Evolutionary conservation across 202 grass and related monocot species (phyloP).

Genomic region (Schoenoplectus triqueter): DNA sequence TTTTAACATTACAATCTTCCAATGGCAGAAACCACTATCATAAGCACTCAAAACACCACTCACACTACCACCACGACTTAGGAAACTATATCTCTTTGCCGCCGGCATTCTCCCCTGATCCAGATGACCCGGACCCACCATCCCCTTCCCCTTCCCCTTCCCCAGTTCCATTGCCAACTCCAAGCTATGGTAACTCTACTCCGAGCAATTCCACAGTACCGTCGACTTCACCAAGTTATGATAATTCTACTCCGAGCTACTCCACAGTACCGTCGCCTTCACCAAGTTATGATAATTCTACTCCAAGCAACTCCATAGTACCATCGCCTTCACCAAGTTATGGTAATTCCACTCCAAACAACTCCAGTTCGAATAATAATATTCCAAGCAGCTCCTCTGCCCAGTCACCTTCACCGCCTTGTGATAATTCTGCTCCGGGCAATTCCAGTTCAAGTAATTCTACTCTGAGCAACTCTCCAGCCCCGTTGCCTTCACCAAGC

Average conservation of each 20-base stretch:
- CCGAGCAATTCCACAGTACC: neutral
- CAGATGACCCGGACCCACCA: conserved; percentile 15
- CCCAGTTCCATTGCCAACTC: neutral
- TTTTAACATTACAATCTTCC: conserved; percentile 30
- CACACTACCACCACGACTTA: neutral
- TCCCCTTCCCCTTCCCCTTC: neutral
- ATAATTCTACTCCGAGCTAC: neutral
- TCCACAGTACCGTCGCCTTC: neutral
- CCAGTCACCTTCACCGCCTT: neutral
- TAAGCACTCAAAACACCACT: conserved; percentile 5
- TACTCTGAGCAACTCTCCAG: neutral
- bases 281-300: neutral
- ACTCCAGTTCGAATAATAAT: neutral
- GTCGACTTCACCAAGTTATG: neutral
- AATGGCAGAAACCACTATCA: conserved; percentile 24
- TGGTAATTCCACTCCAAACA: conserved; percentile 15
- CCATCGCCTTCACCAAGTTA: neutral
- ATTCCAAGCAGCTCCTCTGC: neutral
- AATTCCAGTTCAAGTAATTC: conserved; percentile 9
- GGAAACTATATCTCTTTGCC: conserved; percentile 18
- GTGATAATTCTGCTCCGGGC: neutral
- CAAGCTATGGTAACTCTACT: neutral
- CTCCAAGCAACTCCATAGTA: neutral
- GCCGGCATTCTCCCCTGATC: neutral
- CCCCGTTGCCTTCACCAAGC: neutral